phyloP scores from a whole-genome alignment of 352 stramenopile species.

The Phytophthora citricola region DNA sequence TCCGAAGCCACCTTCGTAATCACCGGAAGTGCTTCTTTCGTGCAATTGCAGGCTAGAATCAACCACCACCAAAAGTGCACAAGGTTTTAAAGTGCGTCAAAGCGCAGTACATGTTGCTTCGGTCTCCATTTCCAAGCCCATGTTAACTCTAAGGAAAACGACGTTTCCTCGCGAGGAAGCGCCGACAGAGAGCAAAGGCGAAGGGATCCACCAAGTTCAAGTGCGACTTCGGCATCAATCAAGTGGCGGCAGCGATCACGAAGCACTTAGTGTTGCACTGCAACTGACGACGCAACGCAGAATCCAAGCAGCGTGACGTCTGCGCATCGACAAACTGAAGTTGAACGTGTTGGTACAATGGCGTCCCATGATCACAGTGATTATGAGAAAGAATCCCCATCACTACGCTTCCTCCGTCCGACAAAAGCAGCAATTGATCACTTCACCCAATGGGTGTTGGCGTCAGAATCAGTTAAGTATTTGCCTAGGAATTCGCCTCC shows the following conservation, averaged over 20 bases:
- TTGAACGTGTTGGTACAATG: background rate
- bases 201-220: slow-evolving; percentile 20
- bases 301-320: background rate
- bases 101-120: background rate
- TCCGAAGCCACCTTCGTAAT: slow-evolving; percentile 31
- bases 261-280: slow-evolving; percentile 10
- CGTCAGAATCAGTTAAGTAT: background rate
- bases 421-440: background rate
- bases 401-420: background rate
- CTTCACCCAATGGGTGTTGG: background rate
- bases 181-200: background rate
- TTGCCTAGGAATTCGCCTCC: too few species aligned
- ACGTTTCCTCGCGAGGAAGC: slow-evolving; percentile 2
- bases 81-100: background rate
- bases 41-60: slow-evolving; percentile 16
- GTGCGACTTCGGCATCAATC: slow-evolving; percentile 24
- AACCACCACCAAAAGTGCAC: slow-evolving; percentile 36
- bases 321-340: slow-evolving; percentile 32
- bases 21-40: slow-evolving; percentile 16
- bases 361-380: slow-evolving; percentile 7
- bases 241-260: slow-evolving; percentile 11
- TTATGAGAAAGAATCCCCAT: slow-evolving; percentile 6
- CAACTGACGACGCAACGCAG: background rate
- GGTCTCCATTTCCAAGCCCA: background rate
- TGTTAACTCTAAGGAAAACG: background rate